Conservation (phyloP, 176 grass and related monocot species). For the Metroxylon sagu region DNA sequence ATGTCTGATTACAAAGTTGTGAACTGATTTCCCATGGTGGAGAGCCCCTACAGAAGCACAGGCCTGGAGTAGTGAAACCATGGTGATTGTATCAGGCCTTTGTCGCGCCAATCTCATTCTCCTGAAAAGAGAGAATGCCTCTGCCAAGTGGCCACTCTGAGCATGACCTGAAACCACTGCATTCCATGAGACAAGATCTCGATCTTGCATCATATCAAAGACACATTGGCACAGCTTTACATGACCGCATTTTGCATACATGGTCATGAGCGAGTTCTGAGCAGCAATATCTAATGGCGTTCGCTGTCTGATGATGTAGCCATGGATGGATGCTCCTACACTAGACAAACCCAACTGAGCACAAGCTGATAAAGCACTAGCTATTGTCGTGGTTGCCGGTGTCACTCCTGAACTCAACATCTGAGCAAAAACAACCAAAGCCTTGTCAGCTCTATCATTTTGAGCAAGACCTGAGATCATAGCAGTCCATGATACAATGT, state of each 20-base stretch:
- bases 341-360: slow-evolving; percentile 12
- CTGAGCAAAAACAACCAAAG: slow-evolving; percentile 8
- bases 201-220: slow-evolving; percentile 14
- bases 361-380: slow-evolving; percentile 22
- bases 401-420: slow-evolving; percentile 3
- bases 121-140: slow-evolving; percentile 11
- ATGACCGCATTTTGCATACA: slow-evolving; percentile 18
- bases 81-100: slow-evolving; percentile 14
- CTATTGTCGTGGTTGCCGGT: neutral
- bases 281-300: slow-evolving; percentile 6
- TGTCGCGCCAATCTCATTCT: slow-evolving; percentile 10
- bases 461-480: slow-evolving; percentile 19
- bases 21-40: slow-evolving; percentile 15
- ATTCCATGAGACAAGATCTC: slow-evolving; percentile 25
- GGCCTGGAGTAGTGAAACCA: slow-evolving; percentile 16
- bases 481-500: slow-evolving; percentile 10
- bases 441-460: neutral
- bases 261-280: slow-evolving; percentile 14
- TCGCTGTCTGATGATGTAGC: neutral
- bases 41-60: slow-evolving; percentile 14
- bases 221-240: slow-evolving; percentile 4
- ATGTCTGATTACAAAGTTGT: slow-evolving; percentile 12
- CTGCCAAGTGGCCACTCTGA: slow-evolving; percentile 18
- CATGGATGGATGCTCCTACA: slow-evolving; percentile 20
- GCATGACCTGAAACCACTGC: slow-evolving; percentile 8